These are phyloP conservation scores for Phyllosticta citribraziliensis DNA, from an alignment of 2,329 filamentous ascomycete species.

Conservation along the genomic window DNA sequence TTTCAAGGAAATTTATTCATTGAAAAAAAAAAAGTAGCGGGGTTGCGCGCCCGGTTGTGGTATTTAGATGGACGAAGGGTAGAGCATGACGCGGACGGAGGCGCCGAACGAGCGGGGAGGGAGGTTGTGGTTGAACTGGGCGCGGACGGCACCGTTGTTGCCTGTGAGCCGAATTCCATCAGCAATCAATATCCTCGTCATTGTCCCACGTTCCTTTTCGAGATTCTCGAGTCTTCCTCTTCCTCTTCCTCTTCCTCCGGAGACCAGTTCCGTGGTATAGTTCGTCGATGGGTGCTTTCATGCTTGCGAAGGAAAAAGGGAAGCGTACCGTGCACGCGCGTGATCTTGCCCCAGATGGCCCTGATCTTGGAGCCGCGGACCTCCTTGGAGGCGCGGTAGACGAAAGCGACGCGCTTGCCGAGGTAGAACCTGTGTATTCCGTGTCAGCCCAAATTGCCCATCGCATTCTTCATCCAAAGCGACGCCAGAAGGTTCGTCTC, in stretches of 20 bases:
- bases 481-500: neutral
- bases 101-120: slow-evolving; percentile 68
- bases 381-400: slow-evolving; percentile 93
- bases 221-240: neutral
- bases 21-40: neutral
- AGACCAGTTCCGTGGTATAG: neutral
- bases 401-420: slow-evolving; percentile 97
- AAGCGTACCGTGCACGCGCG: slow-evolving; percentile 73
- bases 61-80: slow-evolving; percentile 89
- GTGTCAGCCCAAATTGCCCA: neutral
- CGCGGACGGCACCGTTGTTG: slow-evolving; percentile 96
- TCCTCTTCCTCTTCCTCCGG: neutral
- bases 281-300: neutral
- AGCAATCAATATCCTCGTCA: neutral
- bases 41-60: neutral
- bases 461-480: too few relatives aligned
- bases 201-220: neutral
- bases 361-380: slow-evolving; percentile 96
- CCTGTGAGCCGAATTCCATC: slow-evolving; percentile 41
- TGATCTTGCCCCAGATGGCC: slow-evolving; percentile 98
- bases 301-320: slow-evolving; percentile 5
- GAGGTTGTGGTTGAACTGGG: slow-evolving; percentile 93
- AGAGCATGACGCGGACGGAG: slow-evolving; percentile 93
- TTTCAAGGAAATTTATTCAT: neutral
- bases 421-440: slow-evolving; percentile 66